Base-by-base conservation (phyloP, 805 yeast species). In the Wickerhamiella alocasiicola region DNA sequence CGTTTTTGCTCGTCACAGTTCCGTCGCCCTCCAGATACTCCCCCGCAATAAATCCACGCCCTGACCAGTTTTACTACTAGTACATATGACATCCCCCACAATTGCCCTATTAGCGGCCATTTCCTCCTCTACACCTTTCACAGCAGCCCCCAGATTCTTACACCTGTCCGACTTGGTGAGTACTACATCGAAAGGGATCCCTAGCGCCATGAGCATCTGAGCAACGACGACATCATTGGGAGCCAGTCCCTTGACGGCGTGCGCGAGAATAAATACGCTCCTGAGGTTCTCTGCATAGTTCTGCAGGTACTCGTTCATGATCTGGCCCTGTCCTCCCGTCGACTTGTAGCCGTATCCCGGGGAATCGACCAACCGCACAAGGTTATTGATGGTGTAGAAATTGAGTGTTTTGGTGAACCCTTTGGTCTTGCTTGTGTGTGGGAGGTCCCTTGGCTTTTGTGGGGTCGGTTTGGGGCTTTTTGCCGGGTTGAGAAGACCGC, bases 291-390 rank as follows among this genome's bases (percentile, higher is more conserved):
- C 57, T 36, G 91, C 62, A 12, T 43, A 42, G 17, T 68, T 62
- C 20, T 61, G 59, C 6, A 87, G 56, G 52, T 83, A 85, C 26
- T 74, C 72, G 51, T 74, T 53, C 1, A 80, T 79, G 21, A 76
- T 66, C 30, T 70, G 61, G 2, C 95, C 96, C 55, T 87, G 95
- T 48, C 65, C 60, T 6, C 52, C 54, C 12, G 67, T 68, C 13
- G 93, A 85, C 46, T 68, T 73, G 29, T 61, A 68, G 2, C 97
- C 97, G 56, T 87, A 87, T 0, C 97, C 97, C 1, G 97, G 97
- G 18, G 84, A 71, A 55, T 87, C 97, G 2, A 84, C 72, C 3
- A 87, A 51, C 45, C 83, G 64, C 32, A 87, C 63, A 42, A 68
- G 63, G 36, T 72, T 71, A 3, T 80, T 80, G 9, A 81, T 59